A percentile compares a stretch with the other conserved stretches of the same genome.
phyloP scores from a whole-genome alignment of 2,329 filamentous ascomycete species.

The Exutisphaerella laricina region DNA sequence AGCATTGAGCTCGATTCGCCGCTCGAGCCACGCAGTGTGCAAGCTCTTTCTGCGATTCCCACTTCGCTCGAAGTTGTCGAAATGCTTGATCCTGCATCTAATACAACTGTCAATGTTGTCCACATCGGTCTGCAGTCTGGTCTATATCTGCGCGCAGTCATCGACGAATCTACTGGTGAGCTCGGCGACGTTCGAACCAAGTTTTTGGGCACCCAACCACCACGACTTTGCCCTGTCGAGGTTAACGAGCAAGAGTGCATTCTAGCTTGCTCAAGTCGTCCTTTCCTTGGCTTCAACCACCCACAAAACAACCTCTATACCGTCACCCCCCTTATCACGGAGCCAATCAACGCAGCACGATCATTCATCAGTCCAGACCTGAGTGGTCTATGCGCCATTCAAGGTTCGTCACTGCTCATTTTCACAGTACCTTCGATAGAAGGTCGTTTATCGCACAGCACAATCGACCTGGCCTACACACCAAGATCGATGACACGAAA shows the following conservation, averaged over 20 bases:
- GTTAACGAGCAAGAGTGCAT: constrained; percentile 73
- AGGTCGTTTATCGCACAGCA: constrained; percentile 22
- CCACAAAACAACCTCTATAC: constrained; percentile 81
- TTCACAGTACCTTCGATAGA: constrained; percentile 56
- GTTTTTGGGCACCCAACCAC: constrained; percentile 85
- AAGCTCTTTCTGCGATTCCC: constrained; percentile 84
- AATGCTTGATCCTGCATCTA: constrained; percentile 90
- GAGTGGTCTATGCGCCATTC: constrained; percentile 34
- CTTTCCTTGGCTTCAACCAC: constrained; percentile 95
- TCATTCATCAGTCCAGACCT: constrained; percentile 89
- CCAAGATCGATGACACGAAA: constrained; percentile 83
- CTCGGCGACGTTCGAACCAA: constrained; percentile 90
- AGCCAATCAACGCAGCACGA: constrained; percentile 86
- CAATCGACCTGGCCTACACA: constrained; percentile 75
- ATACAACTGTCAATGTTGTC: constrained; percentile 81
- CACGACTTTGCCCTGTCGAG: constrained; percentile 85
- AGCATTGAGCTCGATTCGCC: constrained; percentile 60
- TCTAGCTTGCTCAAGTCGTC: constrained; percentile 81
- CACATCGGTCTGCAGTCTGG: constrained; percentile 95
- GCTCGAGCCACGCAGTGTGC: constrained; percentile 87
- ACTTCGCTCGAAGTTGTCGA: constrained; percentile 86
- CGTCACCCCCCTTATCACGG: constrained; percentile 71
- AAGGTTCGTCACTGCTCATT: constrained; percentile 46
- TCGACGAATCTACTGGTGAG: constrained; percentile 94
- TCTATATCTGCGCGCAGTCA: constrained; percentile 87